These are phyloP conservation scores for Venturia aucupariae DNA, from an alignment of 2,329 filamentous ascomycete species.

Conservation along the genomic window DNA sequence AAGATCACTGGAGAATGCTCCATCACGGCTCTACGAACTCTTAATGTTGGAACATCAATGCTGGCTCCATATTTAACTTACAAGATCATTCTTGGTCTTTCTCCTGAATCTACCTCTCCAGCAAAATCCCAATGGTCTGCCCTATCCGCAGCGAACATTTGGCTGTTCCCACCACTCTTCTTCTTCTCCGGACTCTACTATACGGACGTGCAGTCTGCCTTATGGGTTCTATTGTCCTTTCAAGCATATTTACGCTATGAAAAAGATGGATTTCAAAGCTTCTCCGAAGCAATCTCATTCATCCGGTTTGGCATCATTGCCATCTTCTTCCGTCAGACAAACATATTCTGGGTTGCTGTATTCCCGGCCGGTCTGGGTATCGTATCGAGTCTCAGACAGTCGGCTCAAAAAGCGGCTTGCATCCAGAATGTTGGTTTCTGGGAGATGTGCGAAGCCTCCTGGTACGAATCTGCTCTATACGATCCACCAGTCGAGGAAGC, in stretches of 20 bases:
- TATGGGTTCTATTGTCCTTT: conserved; percentile 53
- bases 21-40: conserved; percentile 27
- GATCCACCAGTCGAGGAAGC: conserved; percentile 17
- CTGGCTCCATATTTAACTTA: conserved; percentile 25
- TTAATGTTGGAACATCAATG: conserved; percentile 32
- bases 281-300: not conserved
- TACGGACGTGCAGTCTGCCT: conserved; percentile 78
- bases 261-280: conserved; percentile 9
- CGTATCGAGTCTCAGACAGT: conserved; percentile 18
- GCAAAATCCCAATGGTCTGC: conserved; percentile 6
- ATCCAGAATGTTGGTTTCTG: not conserved
- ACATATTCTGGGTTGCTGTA: conserved; percentile 88
- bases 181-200: conserved; percentile 97
- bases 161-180: conserved; percentile 80
- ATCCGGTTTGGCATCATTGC: conserved; percentile 47
- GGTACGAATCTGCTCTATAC: conserved; percentile 15
- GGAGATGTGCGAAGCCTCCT: conserved; percentile 5
- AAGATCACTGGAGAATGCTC: conserved; percentile 31
- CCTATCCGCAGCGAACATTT: conserved; percentile 62
- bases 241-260: conserved; percentile 15
- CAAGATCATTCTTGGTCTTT: conserved; percentile 20
- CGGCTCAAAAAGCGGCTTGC: conserved; percentile 19
- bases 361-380: conserved; percentile 54
- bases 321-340: conserved; percentile 81
- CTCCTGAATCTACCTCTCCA: conserved; percentile 4